Base-by-base conservation (phyloP, 495 filamentous ascomycete species). In the Xylaria flabelliformis region DNA sequence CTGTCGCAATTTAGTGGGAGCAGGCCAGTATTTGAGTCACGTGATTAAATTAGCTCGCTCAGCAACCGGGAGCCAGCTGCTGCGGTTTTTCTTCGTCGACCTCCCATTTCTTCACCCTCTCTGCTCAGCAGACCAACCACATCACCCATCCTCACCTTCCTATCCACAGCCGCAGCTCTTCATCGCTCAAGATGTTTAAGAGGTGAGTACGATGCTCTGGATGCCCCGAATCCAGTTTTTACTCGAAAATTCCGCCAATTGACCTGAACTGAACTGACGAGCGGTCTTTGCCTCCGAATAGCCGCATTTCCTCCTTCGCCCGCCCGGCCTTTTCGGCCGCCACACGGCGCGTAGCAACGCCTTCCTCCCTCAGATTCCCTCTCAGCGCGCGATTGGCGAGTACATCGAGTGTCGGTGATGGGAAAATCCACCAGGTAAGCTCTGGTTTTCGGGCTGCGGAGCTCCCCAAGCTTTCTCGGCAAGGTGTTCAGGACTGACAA, bases 401-500 rank as follows among this genome's bases (percentile, higher is more conserved):
- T 85, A 86, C 89, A 67, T 85, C 89, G 73, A 32, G 50, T 51
- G 85, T 81, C 71, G 84, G 88, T 79, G 83, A 89, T 83, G 93
- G 93, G 83, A 94, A 93, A 89, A 92, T 95, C 84, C 90, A 95
- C 88, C 93, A 95, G 87, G 88, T 90, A 70, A 83, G 83, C 50
- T 59, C 70, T 34, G 72, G 26, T 62, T 64, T 15, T 15, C 9
- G 8, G 8, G 21, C 21, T 29, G 66, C 48, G 4, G 59, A 71
- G 69, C 69, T 71, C 48, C 58, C 59, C 32, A 21, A 29, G 42
- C 44, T 42, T 34, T 34, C 42, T 17, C 41, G 68, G 46, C 58
- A 55, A 42, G 21, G 48, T n/a, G 19, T 74, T 87, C 86, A 77
- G 78, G 76, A 75, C 74, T 77, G 83, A 75, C 70, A 61, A n/a